Conservation (phyloP, 345 rosid genomes). For the Salix caprea region DNA sequence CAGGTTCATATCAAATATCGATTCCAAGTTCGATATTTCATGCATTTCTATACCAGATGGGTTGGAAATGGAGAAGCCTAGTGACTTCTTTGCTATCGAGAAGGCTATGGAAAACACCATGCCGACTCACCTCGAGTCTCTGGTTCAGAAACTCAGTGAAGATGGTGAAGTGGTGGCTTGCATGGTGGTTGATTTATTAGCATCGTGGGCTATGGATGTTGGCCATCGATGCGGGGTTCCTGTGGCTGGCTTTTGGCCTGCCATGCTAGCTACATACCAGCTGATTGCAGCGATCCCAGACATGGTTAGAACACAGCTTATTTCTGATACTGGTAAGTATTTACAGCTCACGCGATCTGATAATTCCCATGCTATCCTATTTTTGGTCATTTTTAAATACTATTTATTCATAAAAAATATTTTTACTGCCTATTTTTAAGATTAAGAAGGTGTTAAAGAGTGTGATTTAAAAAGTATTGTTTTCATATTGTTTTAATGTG, state of each 20-base stretch:
- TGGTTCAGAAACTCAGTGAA: constrained; percentile 30
- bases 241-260: constrained; percentile 74
- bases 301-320: constrained; percentile 38
- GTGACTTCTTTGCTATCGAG: constrained; percentile 62
- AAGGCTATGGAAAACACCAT: constrained; percentile 52
- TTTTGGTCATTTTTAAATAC: too few relatives aligned
- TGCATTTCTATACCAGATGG: constrained; percentile 49
- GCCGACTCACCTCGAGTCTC: constrained; percentile 51
- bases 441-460: too few relatives aligned
- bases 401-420: too few relatives aligned
- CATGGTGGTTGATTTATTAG: constrained; percentile 65
- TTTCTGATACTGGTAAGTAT: constrained; percentile 49
- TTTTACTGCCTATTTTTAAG: too few relatives aligned
- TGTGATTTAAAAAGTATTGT: too few relatives aligned
- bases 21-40: constrained; percentile 16
- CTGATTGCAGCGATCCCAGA: constrained; percentile 62
- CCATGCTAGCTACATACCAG: constrained; percentile 55
- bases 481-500: too few relatives aligned
- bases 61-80: constrained; percentile 25
- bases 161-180: constrained; percentile 34
- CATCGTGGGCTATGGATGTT: constrained; percentile 61
- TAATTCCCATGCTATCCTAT: too few relatives aligned
- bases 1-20: constrained; percentile 22
- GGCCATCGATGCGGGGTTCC: constrained; percentile 49
- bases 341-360: background rate